phyloP scores from a whole-genome alignment of 495 filamentous ascomycete species.

The Aspergillus olivimuriae region DNA sequence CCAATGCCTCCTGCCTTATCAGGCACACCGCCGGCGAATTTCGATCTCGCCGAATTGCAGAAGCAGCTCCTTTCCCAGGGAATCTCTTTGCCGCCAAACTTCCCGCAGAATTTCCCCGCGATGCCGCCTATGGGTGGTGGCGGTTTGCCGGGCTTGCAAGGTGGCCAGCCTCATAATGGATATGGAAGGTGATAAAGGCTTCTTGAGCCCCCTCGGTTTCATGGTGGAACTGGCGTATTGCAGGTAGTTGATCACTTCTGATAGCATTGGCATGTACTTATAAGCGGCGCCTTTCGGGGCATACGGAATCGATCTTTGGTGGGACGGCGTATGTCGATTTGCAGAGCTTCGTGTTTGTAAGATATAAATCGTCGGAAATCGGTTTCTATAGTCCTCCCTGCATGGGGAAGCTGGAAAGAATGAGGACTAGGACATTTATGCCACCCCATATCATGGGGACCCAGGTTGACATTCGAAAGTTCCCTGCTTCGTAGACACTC shows the following conservation, averaged over 20 bases:
- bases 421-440: conserved; percentile 82
- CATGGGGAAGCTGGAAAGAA: conserved; percentile 89
- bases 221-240: too few species aligned
- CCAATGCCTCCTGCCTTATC: conserved; percentile 43
- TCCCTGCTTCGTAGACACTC: conserved; percentile 79
- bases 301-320: too few species aligned
- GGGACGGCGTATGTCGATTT: too few species aligned
- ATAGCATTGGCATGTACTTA: conserved; percentile 3
- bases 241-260: too few species aligned
- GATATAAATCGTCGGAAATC: too few species aligned
- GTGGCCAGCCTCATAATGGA: conserved; percentile 23
- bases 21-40: conserved; percentile 46
- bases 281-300: background rate
- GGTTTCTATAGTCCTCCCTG: conserved; percentile 76
- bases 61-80: conserved; percentile 40
- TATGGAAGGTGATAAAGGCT: conserved; percentile 26
- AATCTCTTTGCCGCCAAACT: conserved; percentile 32
- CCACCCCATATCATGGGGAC: conserved; percentile 92
- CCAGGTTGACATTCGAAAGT: conserved; percentile 95
- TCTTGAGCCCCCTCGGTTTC: too few species aligned
- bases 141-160: conserved; percentile 43
- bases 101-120: conserved; percentile 37
- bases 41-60: conserved; percentile 64
- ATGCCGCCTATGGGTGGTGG: conserved; percentile 32
- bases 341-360: too few species aligned